phyloP scores from a whole-genome alignment of 768 basidiomycete species.

The Naganishia onofrii region DNA sequence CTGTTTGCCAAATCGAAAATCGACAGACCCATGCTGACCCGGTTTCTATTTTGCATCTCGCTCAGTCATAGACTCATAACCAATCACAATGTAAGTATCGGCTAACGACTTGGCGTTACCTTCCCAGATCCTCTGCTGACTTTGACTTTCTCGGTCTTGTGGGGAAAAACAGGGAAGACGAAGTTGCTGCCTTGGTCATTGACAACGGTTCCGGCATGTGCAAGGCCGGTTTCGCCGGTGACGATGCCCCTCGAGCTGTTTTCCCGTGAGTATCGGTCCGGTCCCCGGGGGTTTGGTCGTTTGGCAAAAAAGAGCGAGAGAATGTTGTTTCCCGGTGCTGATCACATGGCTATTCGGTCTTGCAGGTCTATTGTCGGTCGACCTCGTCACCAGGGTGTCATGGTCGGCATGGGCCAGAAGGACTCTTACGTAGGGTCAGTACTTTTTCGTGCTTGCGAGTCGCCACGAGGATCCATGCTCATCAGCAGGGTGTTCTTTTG shows the following conservation, averaged over 20 bases:
- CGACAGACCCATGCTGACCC: neutral
- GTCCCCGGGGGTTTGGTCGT: too few relatives aligned
- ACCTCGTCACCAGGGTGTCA: conserved; percentile 88
- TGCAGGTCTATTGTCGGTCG: conserved; percentile 81
- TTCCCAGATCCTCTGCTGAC: neutral
- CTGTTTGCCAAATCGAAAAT: neutral
- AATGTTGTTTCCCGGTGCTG: too few relatives aligned
- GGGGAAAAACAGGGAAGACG: conserved; percentile 7
- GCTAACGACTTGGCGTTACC: neutral
- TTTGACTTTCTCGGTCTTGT: neutral
- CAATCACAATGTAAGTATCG: conserved; percentile 22
- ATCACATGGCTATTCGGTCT: too few relatives aligned
- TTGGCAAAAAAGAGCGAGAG: neutral
- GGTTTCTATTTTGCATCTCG: neutral
- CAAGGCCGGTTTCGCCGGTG: conserved; percentile 88
- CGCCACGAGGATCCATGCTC: neutral
- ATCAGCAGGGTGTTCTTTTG: neutral
- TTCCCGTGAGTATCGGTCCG: conserved; percentile 78
- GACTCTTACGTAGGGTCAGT: conserved; percentile 89
- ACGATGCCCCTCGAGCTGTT: conserved; percentile 87
- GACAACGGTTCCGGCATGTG: conserved; percentile 84
- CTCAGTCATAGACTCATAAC: conserved; percentile 22
- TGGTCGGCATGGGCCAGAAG: conserved; percentile 96
- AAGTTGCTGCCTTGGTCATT: conserved; percentile 49
- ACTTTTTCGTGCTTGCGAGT: neutral